phyloP scores from a whole-genome alignment of 2,329 filamentous ascomycete species.

The Sclerotiophoma versabilis region DNA sequence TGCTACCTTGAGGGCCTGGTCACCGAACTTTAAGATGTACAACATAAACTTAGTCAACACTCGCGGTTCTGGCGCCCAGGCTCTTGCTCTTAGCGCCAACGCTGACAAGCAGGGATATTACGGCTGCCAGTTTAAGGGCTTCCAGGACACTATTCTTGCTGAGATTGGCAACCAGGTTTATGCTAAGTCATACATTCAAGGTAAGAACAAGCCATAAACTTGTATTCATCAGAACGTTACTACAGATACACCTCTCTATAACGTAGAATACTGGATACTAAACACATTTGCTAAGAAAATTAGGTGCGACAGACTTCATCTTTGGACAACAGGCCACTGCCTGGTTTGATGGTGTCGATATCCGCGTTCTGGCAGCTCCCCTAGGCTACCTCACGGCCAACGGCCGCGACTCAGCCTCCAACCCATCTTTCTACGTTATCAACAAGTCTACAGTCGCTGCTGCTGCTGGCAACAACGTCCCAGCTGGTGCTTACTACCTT shows the following conservation, averaged over 20 bases:
- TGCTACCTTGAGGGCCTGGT: conserved; percentile 57
- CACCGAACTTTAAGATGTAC: conserved; percentile 65
- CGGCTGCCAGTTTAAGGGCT: conserved; percentile 61
- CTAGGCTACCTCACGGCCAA: conserved; percentile 53
- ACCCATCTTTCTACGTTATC: conserved; percentile 62
- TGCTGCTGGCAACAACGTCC: conserved; percentile 49
- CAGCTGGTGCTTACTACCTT: conserved; percentile 55
- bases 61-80: conserved; percentile 58
- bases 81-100: conserved; percentile 62
- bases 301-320: conserved; percentile 63
- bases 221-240: no score
- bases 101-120: conserved; percentile 64
- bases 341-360: conserved; percentile 61
- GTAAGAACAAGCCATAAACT: no score
- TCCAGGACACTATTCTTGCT: conserved; percentile 61
- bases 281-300: background rate
- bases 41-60: conserved; percentile 64
- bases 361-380: conserved; percentile 54
- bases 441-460: conserved; percentile 59
- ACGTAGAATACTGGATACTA: background rate
- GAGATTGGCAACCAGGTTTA: conserved; percentile 62
- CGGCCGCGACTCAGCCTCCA: conserved; percentile 40
- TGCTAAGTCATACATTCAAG: conserved; percentile 63
- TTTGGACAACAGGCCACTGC: conserved; percentile 62
- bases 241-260: background rate